Percentiles rank a stretch among this genome's conserved stretches.
Conservation (phyloP, 495 filamentous ascomycete species). For the Glonium stellatum region DNA sequence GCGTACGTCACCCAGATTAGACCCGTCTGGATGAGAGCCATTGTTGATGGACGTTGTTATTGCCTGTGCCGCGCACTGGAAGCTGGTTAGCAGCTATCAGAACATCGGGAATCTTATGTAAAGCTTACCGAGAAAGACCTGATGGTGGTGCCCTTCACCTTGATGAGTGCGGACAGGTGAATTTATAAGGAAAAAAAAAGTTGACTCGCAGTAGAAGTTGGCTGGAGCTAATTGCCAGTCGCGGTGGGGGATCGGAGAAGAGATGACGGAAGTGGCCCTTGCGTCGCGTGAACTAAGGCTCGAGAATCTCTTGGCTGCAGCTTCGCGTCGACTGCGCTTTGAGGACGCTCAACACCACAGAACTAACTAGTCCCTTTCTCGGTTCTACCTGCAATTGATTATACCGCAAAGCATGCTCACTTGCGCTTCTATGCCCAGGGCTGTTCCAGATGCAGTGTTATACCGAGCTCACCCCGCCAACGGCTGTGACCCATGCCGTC, state of each 20-base stretch:
- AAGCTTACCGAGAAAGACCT: background rate
- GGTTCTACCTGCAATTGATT: background rate
- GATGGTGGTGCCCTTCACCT: background rate
- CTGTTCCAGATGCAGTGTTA: slow-evolving; percentile 63
- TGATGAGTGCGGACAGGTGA: background rate
- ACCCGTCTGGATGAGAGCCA: slow-evolving; percentile 64
- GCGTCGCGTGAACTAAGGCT: background rate
- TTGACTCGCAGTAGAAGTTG: background rate
- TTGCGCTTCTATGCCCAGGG: background rate
- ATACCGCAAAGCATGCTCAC: slow-evolving; percentile 8
- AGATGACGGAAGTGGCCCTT: background rate
- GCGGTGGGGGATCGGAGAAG: background rate
- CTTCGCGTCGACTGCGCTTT: background rate
- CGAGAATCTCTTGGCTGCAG: background rate
- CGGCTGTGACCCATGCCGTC: slow-evolving; percentile 84
- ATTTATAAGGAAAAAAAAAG: background rate
- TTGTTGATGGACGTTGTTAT: slow-evolving; percentile 14
- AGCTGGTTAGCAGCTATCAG: background rate
- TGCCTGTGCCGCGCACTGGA: background rate
- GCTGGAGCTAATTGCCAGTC: background rate
- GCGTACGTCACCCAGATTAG: slow-evolving; percentile 92
- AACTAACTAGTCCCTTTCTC: background rate
- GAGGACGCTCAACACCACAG: slow-evolving; percentile 2
- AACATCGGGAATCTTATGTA: background rate
- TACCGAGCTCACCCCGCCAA: slow-evolving; percentile 85